Percentiles rank a stretch among this genome's conserved stretches.
Evolutionary conservation across 768 basidiomycete species (phyloP).

Genomic region (Flagelloscypha sp.): DNA sequence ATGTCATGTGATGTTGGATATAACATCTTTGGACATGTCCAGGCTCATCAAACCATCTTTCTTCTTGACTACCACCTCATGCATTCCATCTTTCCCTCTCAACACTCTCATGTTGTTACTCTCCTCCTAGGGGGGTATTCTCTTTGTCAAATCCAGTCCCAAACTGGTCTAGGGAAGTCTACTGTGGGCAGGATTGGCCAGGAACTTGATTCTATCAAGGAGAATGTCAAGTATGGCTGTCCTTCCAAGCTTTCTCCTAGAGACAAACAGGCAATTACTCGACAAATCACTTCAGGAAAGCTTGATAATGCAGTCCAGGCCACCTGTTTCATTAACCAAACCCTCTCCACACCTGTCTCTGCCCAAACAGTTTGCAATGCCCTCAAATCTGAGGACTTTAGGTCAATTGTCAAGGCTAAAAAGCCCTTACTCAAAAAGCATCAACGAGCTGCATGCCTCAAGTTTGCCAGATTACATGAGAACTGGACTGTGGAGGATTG

Average conservation of each 20-base stretch:
- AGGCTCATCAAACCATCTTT: too few relatives aligned
- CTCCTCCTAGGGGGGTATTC: too few relatives aligned
- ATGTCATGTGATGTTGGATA: too few relatives aligned
- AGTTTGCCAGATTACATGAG: constrained; percentile 10
- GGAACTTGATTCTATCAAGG: too few relatives aligned
- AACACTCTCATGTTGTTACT: too few relatives aligned
- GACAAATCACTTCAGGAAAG: constrained; percentile 2
- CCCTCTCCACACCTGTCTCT: constrained; percentile 10
- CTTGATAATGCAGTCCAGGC: constrained; percentile 8
- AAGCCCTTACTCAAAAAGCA: constrained; percentile 6
- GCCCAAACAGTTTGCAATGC: constrained; percentile 5
- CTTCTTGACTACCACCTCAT: too few relatives aligned
- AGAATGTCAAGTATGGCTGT: constrained; percentile 4
- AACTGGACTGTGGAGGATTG: constrained; percentile 20
- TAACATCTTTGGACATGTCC: too few relatives aligned
- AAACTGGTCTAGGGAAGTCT: too few relatives aligned
- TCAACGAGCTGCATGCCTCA: constrained; percentile 6
- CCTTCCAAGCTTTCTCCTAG: constrained; percentile 8
- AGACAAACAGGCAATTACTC: constrained; percentile 4
- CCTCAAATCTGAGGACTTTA: constrained; percentile 3
- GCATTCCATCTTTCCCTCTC: too few relatives aligned
- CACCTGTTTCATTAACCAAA: constrained; percentile 10
- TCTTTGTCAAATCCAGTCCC: too few relatives aligned
- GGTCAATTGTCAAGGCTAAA: constrained; percentile 9
- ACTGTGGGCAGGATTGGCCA: too few relatives aligned